Evolutionary conservation across 768 basidiomycete species (phyloP).

Genomic region (Glaciozyma antarctica): DNA sequence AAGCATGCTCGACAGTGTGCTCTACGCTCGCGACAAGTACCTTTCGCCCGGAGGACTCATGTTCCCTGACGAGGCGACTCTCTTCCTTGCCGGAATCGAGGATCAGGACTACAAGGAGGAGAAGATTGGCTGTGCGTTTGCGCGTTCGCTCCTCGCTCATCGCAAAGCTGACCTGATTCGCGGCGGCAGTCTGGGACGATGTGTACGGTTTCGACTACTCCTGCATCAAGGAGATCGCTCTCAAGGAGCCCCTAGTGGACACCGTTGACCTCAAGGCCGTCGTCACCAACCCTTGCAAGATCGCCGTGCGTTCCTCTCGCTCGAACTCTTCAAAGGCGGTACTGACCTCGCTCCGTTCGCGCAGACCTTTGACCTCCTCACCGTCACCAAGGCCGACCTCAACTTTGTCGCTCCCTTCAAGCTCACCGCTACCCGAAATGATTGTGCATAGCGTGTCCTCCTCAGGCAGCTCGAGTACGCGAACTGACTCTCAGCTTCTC

Average conservation of each 20-base stretch:
- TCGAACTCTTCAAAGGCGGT: background rate
- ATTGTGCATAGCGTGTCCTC: constrained; percentile 56
- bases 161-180: constrained; percentile 5
- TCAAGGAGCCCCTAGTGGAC: constrained; percentile 92
- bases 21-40: constrained; percentile 93
- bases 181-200: constrained; percentile 85
- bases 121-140: constrained; percentile 87
- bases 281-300: constrained; percentile 77
- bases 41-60: constrained; percentile 76
- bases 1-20: constrained; percentile 97
- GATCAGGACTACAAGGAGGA: constrained; percentile 99
- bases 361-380: constrained; percentile 79
- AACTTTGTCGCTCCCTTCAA: constrained; percentile 71
- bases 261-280: constrained; percentile 96
- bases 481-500: background rate
- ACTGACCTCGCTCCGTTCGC: background rate
- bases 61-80: constrained; percentile 87
- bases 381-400: constrained; percentile 90
- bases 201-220: constrained; percentile 99
- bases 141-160: background rate
- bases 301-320: constrained; percentile 54
- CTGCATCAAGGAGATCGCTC: constrained; percentile 96
- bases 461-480: background rate
- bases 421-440: constrained; percentile 72
- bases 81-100: constrained; percentile 94